Conservation (phyloP, 176 grass and related monocot genomes). For the Oryza nivara region DNA sequence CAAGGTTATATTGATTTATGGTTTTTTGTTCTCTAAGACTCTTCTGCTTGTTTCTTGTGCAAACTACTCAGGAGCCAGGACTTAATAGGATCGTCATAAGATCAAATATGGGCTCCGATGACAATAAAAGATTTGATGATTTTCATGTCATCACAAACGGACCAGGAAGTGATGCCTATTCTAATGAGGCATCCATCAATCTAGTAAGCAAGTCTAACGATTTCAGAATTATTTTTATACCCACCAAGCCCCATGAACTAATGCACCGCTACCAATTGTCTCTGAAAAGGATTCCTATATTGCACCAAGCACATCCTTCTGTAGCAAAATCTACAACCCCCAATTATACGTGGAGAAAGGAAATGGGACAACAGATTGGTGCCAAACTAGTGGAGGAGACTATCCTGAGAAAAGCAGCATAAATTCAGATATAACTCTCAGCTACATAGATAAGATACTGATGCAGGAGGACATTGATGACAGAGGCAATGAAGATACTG, state of each 20-base stretch:
- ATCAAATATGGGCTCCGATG: slow-evolving; percentile 7
- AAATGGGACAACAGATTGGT: background rate
- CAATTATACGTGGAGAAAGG: background rate
- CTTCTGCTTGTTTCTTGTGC: slow-evolving; percentile 11
- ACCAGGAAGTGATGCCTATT: background rate
- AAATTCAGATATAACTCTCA: slow-evolving; percentile 52
- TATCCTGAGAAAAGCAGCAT: slow-evolving; percentile 27
- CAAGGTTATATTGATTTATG: no score
- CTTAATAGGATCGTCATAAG: slow-evolving; percentile 1
- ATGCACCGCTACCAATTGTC: background rate
- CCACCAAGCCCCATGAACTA: slow-evolving; percentile 18
- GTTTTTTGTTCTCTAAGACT: no score
- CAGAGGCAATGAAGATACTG: slow-evolving; percentile 44
- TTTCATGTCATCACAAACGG: background rate
- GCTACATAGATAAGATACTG: slow-evolving; percentile 51
- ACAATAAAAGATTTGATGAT: background rate
- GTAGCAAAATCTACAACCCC: background rate
- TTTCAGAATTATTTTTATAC: slow-evolving; percentile 18
- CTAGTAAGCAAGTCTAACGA: background rate
- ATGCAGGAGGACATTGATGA: slow-evolving; percentile 65
- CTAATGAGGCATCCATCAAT: slow-evolving; percentile 6
- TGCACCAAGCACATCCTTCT: background rate
- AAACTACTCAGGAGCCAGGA: background rate
- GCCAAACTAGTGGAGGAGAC: background rate
- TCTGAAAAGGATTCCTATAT: background rate